Evolutionary conservation across 768 basidiomycete genomes (phyloP).

Genomic region (Russula ochroleuca): DNA sequence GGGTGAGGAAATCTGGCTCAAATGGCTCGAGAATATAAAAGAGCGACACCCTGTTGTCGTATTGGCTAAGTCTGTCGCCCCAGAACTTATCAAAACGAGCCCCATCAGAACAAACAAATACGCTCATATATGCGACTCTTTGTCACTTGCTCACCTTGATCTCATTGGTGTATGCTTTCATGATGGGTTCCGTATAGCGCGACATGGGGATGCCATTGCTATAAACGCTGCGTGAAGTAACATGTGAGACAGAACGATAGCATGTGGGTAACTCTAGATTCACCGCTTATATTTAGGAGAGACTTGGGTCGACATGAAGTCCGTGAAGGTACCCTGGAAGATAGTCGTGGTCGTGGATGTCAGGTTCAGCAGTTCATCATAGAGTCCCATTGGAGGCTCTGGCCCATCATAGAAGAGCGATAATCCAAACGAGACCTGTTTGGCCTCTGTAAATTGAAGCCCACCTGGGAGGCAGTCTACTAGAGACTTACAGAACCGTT

Average conservation of each 20-base stretch:
- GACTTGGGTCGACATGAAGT: conserved; percentile 34
- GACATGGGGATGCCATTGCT: conserved; percentile 4
- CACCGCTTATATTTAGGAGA: conserved; percentile 29
- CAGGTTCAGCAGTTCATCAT: conserved; percentile 44
- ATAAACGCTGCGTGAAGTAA: conserved; percentile 20
- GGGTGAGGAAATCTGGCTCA: conserved; percentile 6
- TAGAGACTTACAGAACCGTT: conserved; percentile 28
- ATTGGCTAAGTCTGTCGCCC: neutral
- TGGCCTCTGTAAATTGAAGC: conserved; percentile 30
- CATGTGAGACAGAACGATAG: neutral
- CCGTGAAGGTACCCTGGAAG: conserved; percentile 38
- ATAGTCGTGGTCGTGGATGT: conserved; percentile 36
- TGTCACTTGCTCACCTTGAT: neutral
- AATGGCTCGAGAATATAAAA: conserved; percentile 7
- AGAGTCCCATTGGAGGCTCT: conserved; percentile 41
- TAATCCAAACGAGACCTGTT: conserved; percentile 6
- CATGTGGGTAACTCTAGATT: neutral
- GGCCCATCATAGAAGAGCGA: conserved; percentile 54
- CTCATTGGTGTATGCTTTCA: conserved; percentile 9
- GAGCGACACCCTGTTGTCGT: conserved; percentile 4
- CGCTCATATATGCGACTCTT: no score
- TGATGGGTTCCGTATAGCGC: neutral
- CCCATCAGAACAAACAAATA: neutral
- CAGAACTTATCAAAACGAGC: neutral
- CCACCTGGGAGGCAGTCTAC: conserved; percentile 33